Base-by-base conservation (phyloP, 306 rosid genomes). In the Ziziphus jujuba region DNA sequence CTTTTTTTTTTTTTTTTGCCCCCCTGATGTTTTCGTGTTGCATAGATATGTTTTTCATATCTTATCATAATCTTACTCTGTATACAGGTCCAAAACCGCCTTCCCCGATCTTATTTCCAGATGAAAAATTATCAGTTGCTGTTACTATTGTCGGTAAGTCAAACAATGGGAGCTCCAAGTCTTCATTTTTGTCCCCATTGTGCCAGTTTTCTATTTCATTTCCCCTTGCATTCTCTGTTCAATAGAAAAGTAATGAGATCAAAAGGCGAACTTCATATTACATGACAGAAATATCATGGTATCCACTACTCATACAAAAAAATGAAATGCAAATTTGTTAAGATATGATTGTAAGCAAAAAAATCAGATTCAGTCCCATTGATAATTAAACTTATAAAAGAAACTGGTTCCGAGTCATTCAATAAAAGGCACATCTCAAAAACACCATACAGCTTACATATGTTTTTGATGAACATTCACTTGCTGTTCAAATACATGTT, bases 11-110 rank as follows among this genome's bases (percentile, higher is more conserved):
- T n/a, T n/a, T n/a, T n/a, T n/a, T n/a, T n/a, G n/a, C n/a, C n/a
- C n/a, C n/a, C n/a, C 8, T n/a, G 19, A 17, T 40, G 7, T 20
- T 12, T 6, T 43, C 14, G n/a, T 24, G 43, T 4, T 43, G 28
- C 5, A 44, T 4, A 34, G 17, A 25, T 15, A 21, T 19, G 38
- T 24, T 5, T 7, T 23, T 9, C n/a, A 56, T 67, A 57, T 36
- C 17, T 45, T 64, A 19, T 22, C 8, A n/a, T 17, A 45, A 55
- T 1, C 49, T 53, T 85, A 79, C 91, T 76, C 7, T 65, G 56
- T 76, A 87, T 19, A 89, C 91, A 3, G 80, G 78, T 11, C 91
- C 93, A 69, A 89, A 89, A 19, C 87, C 90, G 23, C 92, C 91
- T 77, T 85, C 76, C 0, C 87, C 89, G 16, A 83, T 81, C 81